phyloP scores from a whole-genome alignment of 495 filamentous ascomycete species.

The Recurvomyces mirabilis region DNA sequence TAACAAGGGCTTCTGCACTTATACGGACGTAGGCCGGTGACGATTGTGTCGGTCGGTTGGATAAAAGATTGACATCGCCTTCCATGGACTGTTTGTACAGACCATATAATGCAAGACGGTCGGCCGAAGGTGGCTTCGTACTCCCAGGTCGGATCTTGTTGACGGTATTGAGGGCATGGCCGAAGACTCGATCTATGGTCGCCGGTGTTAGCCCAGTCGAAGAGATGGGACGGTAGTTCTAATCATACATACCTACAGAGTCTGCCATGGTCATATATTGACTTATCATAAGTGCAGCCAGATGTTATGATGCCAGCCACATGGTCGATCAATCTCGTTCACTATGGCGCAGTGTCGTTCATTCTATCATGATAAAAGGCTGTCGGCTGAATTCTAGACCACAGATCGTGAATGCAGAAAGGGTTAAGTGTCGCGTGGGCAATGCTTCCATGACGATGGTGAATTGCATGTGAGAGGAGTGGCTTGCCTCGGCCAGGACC shows the following conservation, averaged over 20 bases:
- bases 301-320: no score
- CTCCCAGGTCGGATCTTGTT: constrained; percentile 93
- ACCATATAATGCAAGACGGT: constrained; percentile 85
- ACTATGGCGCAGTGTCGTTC: no score
- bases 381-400: no score
- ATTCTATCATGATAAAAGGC: no score
- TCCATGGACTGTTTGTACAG: constrained; percentile 99
- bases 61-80: constrained; percentile 85
- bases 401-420: neutral
- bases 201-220: neutral
- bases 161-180: constrained; percentile 95
- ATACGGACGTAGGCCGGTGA: neutral
- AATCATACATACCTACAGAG: constrained; percentile 8
- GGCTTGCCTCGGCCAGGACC: neutral
- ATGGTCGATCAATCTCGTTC: no score
- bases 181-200: constrained; percentile 83
- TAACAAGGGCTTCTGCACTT: constrained; percentile 14
- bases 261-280: constrained; percentile 1
- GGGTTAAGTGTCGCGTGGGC: neutral
- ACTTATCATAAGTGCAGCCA: no score
- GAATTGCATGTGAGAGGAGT: neutral
- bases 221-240: neutral
- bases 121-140: constrained; percentile 69
- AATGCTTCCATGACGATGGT: neutral
- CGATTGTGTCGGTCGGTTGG: constrained; percentile 57